A percentile compares a stretch with the other conserved stretches of the same genome.
Conservation (phyloP, 805 yeast genomes). For the Metschnikowia koreensis region DNA sequence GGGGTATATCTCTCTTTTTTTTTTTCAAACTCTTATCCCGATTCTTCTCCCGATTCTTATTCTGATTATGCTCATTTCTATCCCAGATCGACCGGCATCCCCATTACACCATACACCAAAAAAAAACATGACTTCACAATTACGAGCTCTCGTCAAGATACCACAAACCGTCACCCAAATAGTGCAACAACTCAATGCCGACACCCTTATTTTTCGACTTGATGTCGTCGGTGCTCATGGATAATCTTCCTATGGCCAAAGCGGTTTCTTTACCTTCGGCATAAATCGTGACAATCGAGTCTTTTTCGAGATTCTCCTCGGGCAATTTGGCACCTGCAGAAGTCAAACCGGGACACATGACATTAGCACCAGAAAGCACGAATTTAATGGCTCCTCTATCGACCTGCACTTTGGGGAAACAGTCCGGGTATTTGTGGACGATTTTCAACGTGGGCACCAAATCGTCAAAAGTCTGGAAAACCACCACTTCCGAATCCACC, state of each 20-base stretch:
- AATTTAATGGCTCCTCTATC: conserved; percentile 97
- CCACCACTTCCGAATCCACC: conserved; percentile 68
- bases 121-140: background rate
- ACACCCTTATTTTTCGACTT: conserved; percentile 80
- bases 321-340: conserved; percentile 83
- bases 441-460: conserved; percentile 71
- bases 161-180: conserved; percentile 91
- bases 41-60: too few relatives aligned
- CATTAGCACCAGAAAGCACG: conserved; percentile 92
- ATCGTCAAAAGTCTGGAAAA: conserved; percentile 79
- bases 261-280: conserved; percentile 95
- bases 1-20: background rate
- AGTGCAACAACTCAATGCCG: conserved; percentile 81
- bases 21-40: too few relatives aligned
- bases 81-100: background rate
- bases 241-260: conserved; percentile 82
- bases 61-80: background rate
- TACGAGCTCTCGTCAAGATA: conserved; percentile 41
- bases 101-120: background rate
- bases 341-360: conserved; percentile 95
- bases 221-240: conserved; percentile 88
- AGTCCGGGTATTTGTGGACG: conserved; percentile 78
- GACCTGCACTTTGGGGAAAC: conserved; percentile 84
- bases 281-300: conserved; percentile 71
- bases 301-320: conserved; percentile 64